Evolutionary conservation across 1,139 yeast species (phyloP), one percentile per base, ranked within the genome.

Genomic region (Pichia sp.): DNA sequence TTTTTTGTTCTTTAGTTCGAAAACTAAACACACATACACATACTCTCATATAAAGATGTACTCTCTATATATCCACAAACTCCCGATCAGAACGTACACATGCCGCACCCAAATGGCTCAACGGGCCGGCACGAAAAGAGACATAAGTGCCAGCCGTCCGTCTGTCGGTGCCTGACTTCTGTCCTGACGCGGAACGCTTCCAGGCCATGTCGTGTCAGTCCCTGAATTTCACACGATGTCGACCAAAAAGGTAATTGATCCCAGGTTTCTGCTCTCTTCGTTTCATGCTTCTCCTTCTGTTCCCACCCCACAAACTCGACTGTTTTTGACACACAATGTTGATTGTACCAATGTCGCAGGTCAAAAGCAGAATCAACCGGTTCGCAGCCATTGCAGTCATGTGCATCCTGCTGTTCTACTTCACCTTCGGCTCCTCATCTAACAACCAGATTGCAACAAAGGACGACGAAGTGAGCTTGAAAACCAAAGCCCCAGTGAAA

Each of bases 401-500:
- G 3, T 21, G 18, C 10, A 10, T 50, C 10, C 43, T 47, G 13
- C 16, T 50, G 18, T 18, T 50, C 4, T 16, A 41, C 22, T 45
- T 36, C 25, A 31, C 47, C 3, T 50, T 44, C 21, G 16, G 30
- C 31, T 44, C 47, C n/a, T 28, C 47, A 37, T 36, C 34, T 21
- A 34, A 19, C 18, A 7, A 30, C 6, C n/a, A 18, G 19, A 42
- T 37, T 19, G 37, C 21, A 36, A 44, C 41, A 6, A 39, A 26
- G 3, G 46, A 44, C n/a, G 46, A 44, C 2, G 10, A 12, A 13
- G 36, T 12, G 10, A 31, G 13, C 6, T 3, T 31, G 36, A 31
- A 31, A 3, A 31, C 7, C 16, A 31, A 12, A 9, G 13, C 36
- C 13, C 7, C 36, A 13, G 16, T 3, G 16, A 31, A 31, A 31